Base-by-base conservation (phyloP, 441 rosid species). In the Euphorbia schlechtendalii region DNA sequence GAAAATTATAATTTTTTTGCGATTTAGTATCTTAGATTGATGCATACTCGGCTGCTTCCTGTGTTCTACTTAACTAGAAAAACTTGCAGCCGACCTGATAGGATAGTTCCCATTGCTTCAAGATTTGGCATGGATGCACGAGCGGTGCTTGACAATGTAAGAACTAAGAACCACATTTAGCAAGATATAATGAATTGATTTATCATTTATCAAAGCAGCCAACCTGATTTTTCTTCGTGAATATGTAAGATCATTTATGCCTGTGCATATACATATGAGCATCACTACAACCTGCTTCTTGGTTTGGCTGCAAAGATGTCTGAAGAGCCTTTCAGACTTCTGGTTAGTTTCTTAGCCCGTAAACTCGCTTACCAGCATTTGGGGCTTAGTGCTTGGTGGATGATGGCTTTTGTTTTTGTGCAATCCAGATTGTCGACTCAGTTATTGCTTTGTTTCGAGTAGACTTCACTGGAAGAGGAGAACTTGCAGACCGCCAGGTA, bases 91-190 rank as follows among this genome's bases (percentile, higher is more conserved):
- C 86, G 88, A 0, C 94, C 96, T 65, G 96, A 94, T 77, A 60
- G 96, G 38, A 85, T 91, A 65, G 83, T 91, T 27, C 92, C 89
- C 24, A 89, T 84, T 72, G 96, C 98, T 51, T 89, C 87, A 83
- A 89, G 98, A 80, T 89, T 91, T 82, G 98, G 95, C 75, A 89
- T 91, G 98, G 99, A 94, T 67, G 85, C 96, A 52, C 88, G 90
- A 70, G 96, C 98, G 8, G 96, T 89, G 71, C 96, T 89, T 68
- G 99, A 89, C 79, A 91, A 91, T 75, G 98, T n/a, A n/a, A n/a
- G n/a, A n/a, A n/a, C n/a, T 86, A 79, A 75, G 81, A 55, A 63
- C 65, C 69, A 21, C 61, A 53, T 71, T 40, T 59, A 15, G 40
- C 43, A 10, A 17, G 45, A 14, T 45, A 68, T 59, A 32, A 56